Conservation (phyloP, 1,284 basidiomycete species). For the Anthracocystis walkeri region DNA sequence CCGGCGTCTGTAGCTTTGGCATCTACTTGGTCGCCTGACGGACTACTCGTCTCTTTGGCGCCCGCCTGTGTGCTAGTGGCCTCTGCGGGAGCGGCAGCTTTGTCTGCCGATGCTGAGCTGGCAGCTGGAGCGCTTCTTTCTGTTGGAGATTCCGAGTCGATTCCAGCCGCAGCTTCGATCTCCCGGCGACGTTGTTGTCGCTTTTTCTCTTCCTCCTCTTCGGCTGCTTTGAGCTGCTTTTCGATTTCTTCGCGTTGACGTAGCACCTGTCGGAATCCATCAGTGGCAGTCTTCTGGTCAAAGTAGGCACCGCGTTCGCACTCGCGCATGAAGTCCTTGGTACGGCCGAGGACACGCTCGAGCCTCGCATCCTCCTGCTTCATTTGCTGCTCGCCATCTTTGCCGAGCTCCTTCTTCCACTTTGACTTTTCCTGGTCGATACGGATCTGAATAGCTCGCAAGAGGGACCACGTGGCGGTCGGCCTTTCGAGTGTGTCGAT, state of each 20-base stretch:
- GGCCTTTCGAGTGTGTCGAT: constrained; percentile 63
- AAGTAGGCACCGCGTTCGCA: constrained; percentile 60
- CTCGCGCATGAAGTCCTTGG: constrained; percentile 58
- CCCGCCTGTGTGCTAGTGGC: neutral
- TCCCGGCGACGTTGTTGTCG: constrained; percentile 72
- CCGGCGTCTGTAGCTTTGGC: constrained; percentile 7
- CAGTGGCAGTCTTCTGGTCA: constrained; percentile 50
- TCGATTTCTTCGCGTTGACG: constrained; percentile 53
- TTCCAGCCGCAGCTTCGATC: constrained; percentile 68
- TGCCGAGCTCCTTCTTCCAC: constrained; percentile 55
- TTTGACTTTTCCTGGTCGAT: constrained; percentile 58
- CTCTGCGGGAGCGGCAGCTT: neutral
- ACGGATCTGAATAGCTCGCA: constrained; percentile 57
- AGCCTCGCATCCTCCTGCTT: constrained; percentile 43
- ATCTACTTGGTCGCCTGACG: constrained; percentile 4
- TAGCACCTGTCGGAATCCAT: constrained; percentile 54
- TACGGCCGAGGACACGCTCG: constrained; percentile 40
- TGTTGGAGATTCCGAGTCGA: constrained; percentile 10
- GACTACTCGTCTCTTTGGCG: neutral
- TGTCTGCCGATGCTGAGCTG: neutral
- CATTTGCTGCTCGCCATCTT: constrained; percentile 25
- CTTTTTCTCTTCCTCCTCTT: constrained; percentile 55
- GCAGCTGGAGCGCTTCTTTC: neutral
- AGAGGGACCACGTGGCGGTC: constrained; percentile 53
- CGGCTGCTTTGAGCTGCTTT: constrained; percentile 48